phyloP scores from a whole-genome alignment of 441 rosid species.

The Flueggea neowawraea region DNA sequence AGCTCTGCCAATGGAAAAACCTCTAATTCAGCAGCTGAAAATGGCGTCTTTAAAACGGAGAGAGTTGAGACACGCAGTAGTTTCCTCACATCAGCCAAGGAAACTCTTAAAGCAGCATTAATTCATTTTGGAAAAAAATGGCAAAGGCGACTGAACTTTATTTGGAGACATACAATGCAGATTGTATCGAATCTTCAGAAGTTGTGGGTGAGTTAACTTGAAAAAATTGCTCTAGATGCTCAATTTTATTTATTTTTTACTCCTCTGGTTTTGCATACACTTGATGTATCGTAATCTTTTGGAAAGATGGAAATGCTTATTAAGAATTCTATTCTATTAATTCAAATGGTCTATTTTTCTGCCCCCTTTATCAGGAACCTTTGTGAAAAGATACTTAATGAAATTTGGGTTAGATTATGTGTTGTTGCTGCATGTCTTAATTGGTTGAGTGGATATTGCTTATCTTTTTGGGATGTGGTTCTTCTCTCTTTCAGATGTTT shows the following conservation, averaged over 20 bases:
- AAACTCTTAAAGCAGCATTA: conserved; percentile 72
- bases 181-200: conserved; percentile 47
- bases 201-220: conserved; percentile 69
- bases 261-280: neutral
- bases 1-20: conserved; percentile 38
- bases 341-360: no score
- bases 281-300: neutral
- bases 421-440: no score
- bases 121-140: conserved; percentile 66
- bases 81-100: conserved; percentile 67
- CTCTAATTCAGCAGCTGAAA: conserved; percentile 36
- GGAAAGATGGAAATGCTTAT: neutral
- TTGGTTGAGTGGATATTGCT: no score
- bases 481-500: no score
- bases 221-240: conserved; percentile 2
- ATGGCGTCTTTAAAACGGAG: conserved; percentile 35
- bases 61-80: conserved; percentile 52
- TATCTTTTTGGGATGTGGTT: no score
- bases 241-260: neutral
- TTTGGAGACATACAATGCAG: conserved; percentile 52
- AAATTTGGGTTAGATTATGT: no score
- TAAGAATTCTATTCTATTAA: no score
- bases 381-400: no score
- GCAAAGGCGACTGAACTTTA: conserved; percentile 67
- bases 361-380: no score